Percentiles rank a stretch among this genome's conserved stretches.
Conservation (phyloP, 1,139 yeast species). For the Geotrichum cucujoidarum region DNA sequence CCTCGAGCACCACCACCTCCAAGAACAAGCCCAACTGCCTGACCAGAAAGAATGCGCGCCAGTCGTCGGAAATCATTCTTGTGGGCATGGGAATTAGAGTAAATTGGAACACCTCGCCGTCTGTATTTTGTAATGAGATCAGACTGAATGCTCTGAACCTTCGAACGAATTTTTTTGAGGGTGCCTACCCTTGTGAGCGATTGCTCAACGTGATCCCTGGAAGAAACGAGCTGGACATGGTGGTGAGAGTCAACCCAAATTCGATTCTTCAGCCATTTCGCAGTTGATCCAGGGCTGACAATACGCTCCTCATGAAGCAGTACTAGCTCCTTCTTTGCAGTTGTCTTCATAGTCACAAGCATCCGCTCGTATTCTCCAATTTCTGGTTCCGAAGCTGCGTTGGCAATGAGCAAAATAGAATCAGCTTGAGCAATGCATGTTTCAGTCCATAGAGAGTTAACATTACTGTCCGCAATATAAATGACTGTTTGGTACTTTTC, state of each 20-base stretch:
- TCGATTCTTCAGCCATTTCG: slow-evolving; percentile 76
- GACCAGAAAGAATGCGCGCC: slow-evolving; percentile 85
- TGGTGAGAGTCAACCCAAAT: slow-evolving; percentile 93
- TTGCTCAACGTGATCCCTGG: slow-evolving; percentile 3
- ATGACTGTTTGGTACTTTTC: slow-evolving; percentile 82
- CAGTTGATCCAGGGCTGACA: slow-evolving; percentile 81
- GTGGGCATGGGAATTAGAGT: slow-evolving; percentile 49
- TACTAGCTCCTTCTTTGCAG: slow-evolving; percentile 85
- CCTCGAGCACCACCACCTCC: slow-evolving; percentile 99
- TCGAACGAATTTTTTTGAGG: slow-evolving; percentile 29
- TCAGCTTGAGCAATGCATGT: slow-evolving; percentile 95
- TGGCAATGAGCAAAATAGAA: slow-evolving; percentile 51
- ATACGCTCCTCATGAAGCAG: slow-evolving; percentile 75
- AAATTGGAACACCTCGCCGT: slow-evolving; percentile 32
- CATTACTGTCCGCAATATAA: slow-evolving; percentile 81
- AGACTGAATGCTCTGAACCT: slow-evolving; percentile 36
- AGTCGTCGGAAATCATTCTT: slow-evolving; percentile 85
- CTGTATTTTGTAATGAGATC: slow-evolving; percentile 36
- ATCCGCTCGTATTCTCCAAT: slow-evolving; percentile 83
- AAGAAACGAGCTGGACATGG: slow-evolving; percentile 54
- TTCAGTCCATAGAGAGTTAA: slow-evolving; percentile 82
- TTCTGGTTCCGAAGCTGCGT: slow-evolving; percentile 56
- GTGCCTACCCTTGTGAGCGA: slow-evolving; percentile 18
- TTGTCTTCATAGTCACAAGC: slow-evolving; percentile 67
- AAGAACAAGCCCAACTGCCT: slow-evolving; percentile 86